Evolutionary conservation across 768 basidiomycete genomes (phyloP).

Genomic region (Paxillus rubicundulus): DNA sequence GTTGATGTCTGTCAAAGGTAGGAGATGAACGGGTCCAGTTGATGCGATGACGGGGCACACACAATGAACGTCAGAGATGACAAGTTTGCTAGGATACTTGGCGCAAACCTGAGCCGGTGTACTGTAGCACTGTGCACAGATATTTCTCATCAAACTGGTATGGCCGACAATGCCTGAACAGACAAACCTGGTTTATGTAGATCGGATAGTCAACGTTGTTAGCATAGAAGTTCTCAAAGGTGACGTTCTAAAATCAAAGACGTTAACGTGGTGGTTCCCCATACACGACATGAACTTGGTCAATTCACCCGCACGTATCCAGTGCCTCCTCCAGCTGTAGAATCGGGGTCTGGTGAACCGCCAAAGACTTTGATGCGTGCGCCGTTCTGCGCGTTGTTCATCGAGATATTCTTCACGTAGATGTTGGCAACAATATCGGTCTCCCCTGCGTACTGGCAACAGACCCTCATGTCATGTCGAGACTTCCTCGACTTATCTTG

Average conservation of each 20-base stretch:
- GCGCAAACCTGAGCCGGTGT: slow-evolving; percentile 35
- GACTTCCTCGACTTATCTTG: slow-evolving; percentile 3
- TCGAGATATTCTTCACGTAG: slow-evolving; percentile 39
- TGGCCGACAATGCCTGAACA: not conserved
- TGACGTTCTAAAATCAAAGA: slow-evolving; percentile 14
- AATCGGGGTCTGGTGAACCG: slow-evolving; percentile 39
- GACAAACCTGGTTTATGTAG: slow-evolving; percentile 34
- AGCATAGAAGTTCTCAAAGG: slow-evolving; percentile 27
- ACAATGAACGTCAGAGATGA: slow-evolving; percentile 45
- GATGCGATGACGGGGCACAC: slow-evolving; percentile 3
- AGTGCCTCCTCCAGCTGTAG: slow-evolving; percentile 41
- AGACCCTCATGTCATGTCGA: not conserved
- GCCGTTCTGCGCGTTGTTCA: slow-evolving; percentile 47
- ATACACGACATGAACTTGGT: not conserved
- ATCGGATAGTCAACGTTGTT: slow-evolving; percentile 44
- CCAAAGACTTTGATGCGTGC: slow-evolving; percentile 54
- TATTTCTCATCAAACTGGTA: not conserved
- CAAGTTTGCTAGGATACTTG: slow-evolving; percentile 35
- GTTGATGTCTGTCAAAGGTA: slow-evolving; percentile 30
- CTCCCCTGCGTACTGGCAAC: slow-evolving; percentile 33
- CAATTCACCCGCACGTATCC: slow-evolving; percentile 38
- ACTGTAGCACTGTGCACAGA: slow-evolving; percentile 33
- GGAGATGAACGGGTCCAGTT: not conserved
- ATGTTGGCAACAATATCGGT: slow-evolving; percentile 47
- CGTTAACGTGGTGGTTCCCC: not conserved